Evolutionary conservation across 352 stramenopile species (phyloP), one percentile per base, ranked within the genome.

Genomic region (Pythium rishiriense): DNA sequence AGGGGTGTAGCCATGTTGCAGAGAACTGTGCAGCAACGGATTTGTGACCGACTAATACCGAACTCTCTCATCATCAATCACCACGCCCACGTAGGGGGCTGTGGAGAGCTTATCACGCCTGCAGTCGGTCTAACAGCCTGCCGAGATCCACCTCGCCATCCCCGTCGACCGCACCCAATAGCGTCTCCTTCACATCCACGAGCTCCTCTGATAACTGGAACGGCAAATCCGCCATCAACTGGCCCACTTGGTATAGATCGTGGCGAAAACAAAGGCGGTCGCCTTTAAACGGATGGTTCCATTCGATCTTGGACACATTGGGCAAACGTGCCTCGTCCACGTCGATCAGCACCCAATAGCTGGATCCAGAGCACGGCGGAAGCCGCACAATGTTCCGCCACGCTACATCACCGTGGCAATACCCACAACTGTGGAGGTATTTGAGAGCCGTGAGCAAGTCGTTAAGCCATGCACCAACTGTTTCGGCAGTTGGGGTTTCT

Each of bases 331-430:
- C 11, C 37, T 43, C 37, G 14, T 43, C 11, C 37, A 43, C 14
- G 15, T 43, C 37, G 37, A 43, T 43, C 37, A 43, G 14, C 37
- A 43, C 37, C 37, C 37, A 43, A 17, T 43, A 43, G 11, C 37
- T 17, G 9, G 37, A 12, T 3, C 37, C 37, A 4, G 9, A 21
- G 9, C 9, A 43, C 9, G 12, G 4, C n/a, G 55, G 48, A n/a
- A 69, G 54, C n/a, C 19, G 41, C 41, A 69, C 66, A 46, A 69
- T 66, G 42, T 73, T 70, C 54, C 49, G 10, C 66, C 66, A 73
- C 22, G 47, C 37, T 29, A 73, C 22, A 59, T 73, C 53, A 29
- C 49, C 66, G 55, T 69, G 59, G 49, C 66, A 69, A 35, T 66
- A 70, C 15, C 37, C 47, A 24, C 46, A 58, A 21, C 48, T 42